These are phyloP conservation scores for Emmonsiellopsis sp. DNA, from an alignment of 2,329 filamentous ascomycete species.

Conservation along the genomic window DNA sequence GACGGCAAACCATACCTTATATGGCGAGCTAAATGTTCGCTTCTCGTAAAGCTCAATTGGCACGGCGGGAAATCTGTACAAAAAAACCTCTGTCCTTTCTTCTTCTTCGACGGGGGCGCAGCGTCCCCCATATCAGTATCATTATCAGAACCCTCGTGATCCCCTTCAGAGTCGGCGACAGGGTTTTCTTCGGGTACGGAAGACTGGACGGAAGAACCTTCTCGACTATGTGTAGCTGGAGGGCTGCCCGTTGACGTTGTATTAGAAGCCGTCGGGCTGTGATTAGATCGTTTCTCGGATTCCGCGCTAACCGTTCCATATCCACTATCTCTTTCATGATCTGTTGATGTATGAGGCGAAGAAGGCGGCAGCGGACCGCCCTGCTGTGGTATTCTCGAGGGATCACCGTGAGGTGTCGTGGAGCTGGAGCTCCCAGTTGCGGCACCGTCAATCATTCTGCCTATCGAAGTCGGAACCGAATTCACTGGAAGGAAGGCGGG, in stretches of 20 bases:
- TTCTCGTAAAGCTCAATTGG: constrained; percentile 87
- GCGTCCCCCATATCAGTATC: constrained; percentile 52
- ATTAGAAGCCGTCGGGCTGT: background rate
- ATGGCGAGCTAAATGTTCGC: constrained; percentile 88
- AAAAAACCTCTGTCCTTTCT: constrained; percentile 92
- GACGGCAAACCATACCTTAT: constrained; percentile 56
- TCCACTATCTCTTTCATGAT: constrained; percentile 1
- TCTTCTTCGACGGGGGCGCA: constrained; percentile 74
- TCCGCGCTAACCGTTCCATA: background rate
- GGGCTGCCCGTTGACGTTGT: background rate
- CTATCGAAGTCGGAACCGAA: constrained; percentile 40
- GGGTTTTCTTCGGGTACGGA: constrained; percentile 52
- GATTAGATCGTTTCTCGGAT: background rate
- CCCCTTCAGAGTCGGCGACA: constrained; percentile 66
- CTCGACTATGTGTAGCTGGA: background rate
- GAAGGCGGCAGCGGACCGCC: background rate
- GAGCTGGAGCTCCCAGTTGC: constrained; percentile 38
- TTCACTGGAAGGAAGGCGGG: constrained; percentile 54
- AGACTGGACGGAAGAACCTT: constrained; percentile 3
- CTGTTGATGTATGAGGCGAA: background rate
- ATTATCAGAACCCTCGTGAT: constrained; percentile 53
- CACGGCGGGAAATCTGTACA: constrained; percentile 93
- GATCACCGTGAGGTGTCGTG: constrained; percentile 32
- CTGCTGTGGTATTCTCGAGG: constrained; percentile 13
- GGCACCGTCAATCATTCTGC: constrained; percentile 36